Percentiles rank a stretch among this genome's conserved stretches.
Evolutionary conservation across 1,284 basidiomycete species (phyloP).

Genomic region (Austropuccinia psidii): DNA sequence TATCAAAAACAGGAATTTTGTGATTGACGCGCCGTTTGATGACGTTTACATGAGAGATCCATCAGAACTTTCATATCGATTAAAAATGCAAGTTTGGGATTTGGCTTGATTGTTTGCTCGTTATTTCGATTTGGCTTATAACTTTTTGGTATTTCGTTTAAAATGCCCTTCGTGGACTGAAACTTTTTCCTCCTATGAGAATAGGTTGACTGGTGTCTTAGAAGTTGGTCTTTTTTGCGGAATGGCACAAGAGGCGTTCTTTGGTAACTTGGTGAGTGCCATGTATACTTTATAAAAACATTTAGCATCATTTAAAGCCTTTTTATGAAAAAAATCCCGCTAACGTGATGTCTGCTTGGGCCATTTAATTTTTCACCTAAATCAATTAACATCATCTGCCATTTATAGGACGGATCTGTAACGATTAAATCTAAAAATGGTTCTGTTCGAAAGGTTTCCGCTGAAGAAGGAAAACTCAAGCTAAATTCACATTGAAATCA

Average conservation of each 20-base stretch:
- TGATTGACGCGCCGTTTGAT: constrained; percentile 83
- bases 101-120: too few species aligned
- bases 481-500: background rate
- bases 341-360: background rate
- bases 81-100: constrained; percentile 45
- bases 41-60: constrained; percentile 64
- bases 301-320: background rate
- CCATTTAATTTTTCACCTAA: background rate
- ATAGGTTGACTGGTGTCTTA: constrained; percentile 81
- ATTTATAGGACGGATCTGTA: constrained; percentile 30
- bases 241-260: constrained; percentile 93
- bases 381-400: too few species aligned
- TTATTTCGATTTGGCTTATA: constrained; percentile 34
- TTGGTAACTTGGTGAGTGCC: constrained; percentile 70
- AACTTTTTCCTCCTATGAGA: constrained; percentile 50
- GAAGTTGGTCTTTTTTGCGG: constrained; percentile 93
- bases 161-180: constrained; percentile 40
- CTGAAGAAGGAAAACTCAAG: constrained; percentile 3
- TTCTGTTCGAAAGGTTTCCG: background rate
- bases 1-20: constrained; percentile 62
- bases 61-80: constrained; percentile 48
- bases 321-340: background rate
- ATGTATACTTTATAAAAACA: background rate
- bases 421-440: constrained; percentile 28
- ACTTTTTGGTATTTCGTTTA: constrained; percentile 23